These are phyloP conservation scores for Eragrostis tef DNA, from an alignment of 202 grass and related monocot species.

Conservation along the genomic window DNA sequence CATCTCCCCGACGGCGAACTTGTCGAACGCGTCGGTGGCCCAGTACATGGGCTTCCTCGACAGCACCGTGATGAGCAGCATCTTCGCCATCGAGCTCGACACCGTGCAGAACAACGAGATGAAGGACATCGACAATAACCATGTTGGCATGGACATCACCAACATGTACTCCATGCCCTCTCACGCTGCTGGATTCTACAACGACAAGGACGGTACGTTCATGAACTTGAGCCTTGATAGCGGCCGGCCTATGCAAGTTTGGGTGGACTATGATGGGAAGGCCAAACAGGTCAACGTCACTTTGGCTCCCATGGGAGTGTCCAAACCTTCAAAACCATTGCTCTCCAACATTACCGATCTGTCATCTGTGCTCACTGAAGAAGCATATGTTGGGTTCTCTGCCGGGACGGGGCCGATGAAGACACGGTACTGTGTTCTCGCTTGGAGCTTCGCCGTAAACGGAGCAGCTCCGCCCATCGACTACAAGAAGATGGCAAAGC, in stretches of 20 bases:
- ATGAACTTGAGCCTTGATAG: constrained; percentile 4
- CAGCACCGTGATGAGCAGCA: background rate
- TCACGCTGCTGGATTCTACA: background rate
- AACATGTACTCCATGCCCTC: background rate
- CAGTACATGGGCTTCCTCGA: constrained; percentile 50
- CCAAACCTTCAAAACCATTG: constrained; percentile 25
- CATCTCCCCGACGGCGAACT: background rate
- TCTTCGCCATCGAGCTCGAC: constrained; percentile 51
- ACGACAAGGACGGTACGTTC: background rate
- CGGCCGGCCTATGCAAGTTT: constrained; percentile 35
- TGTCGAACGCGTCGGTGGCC: background rate
- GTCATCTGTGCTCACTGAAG: background rate
- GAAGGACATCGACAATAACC: constrained; percentile 27
- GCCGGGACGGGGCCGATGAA: background rate
- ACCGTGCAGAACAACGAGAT: constrained; percentile 7
- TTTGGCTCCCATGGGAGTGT: constrained; percentile 1
- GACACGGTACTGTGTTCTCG: constrained; percentile 22
- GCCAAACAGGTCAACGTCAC: constrained; percentile 28
- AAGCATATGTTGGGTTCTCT: constrained; percentile 44
- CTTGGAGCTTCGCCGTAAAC: constrained; percentile 55
- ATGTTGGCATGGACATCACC: constrained; percentile 44
- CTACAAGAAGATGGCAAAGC: background rate
- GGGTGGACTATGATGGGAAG: constrained; percentile 42
- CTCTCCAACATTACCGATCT: constrained; percentile 30
- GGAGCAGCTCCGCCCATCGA: background rate